phyloP scores from a whole-genome alignment of 495 filamentous ascomycete species.

The Amorphotheca resinae region DNA sequence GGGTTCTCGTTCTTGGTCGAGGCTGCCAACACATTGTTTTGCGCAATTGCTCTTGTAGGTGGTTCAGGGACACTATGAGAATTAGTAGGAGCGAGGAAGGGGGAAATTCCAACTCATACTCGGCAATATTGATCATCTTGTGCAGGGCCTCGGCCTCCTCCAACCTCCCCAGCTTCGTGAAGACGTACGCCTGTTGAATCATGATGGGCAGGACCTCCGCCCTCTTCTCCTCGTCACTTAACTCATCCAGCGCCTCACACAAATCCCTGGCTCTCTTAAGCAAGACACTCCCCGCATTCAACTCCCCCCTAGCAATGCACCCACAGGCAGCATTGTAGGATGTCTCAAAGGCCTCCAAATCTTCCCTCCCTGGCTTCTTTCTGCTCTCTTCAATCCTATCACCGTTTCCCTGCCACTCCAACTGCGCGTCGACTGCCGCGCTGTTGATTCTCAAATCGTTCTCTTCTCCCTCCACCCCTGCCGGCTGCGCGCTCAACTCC shows the following conservation, averaged over 20 bases:
- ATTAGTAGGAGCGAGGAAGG: constrained; percentile 5
- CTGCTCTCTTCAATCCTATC: constrained; percentile 27
- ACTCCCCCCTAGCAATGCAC: constrained; percentile 68
- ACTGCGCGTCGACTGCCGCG: constrained; percentile 67
- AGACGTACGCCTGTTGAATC: constrained; percentile 76
- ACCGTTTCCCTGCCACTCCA: constrained; percentile 64
- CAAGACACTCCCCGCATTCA: constrained; percentile 60
- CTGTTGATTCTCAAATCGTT: constrained; percentile 82
- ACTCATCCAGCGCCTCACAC: constrained; percentile 71
- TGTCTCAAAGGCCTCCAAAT: constrained; percentile 85
- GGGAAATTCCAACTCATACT: constrained; percentile 34
- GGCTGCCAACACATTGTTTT: constrained; percentile 61
- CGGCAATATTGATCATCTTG: constrained; percentile 46
- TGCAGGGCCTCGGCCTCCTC: constrained; percentile 60
- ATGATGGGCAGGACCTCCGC: constrained; percentile 75
- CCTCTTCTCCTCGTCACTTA: constrained; percentile 70
- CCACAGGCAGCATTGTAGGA: constrained; percentile 86
- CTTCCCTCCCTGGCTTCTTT: constrained; percentile 51
- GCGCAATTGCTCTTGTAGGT: constrained; percentile 64
- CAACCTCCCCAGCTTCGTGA: constrained; percentile 56
- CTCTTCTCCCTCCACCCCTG: constrained; percentile 49
- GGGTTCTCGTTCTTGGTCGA: constrained; percentile 53
- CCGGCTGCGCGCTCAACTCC: constrained; percentile 37
- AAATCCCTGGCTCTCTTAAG: constrained; percentile 78
- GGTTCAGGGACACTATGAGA: constrained; percentile 55